These are phyloP conservation scores for Solanum arcanum DNA, from an alignment of 257 asterid species.

Conservation along the genomic window DNA sequence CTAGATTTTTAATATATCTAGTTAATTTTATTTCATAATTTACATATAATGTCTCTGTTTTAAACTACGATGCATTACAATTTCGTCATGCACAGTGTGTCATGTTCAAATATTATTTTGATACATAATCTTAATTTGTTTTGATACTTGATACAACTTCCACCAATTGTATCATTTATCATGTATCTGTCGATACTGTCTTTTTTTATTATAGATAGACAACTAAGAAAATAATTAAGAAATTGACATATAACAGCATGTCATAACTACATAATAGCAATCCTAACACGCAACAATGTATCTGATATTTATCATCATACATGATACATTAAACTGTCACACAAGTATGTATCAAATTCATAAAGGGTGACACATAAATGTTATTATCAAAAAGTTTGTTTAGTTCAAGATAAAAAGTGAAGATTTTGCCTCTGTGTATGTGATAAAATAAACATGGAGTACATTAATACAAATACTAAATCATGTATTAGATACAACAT, in stretches of 20 bases:
- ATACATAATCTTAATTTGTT: too few species aligned
- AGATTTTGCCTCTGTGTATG: too few species aligned
- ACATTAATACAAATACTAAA: too few species aligned
- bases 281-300: too few species aligned
- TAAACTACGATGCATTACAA: background rate
- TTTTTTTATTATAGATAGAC: too few species aligned
- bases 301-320: background rate
- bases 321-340: background rate
- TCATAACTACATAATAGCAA: background rate
- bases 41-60: too few species aligned
- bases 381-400: too few species aligned
- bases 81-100: background rate
- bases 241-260: background rate
- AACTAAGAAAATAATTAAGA: too few species aligned
- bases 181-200: too few species aligned
- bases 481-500: too few species aligned
- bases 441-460: background rate
- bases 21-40: background rate
- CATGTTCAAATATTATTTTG: background rate
- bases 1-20: background rate
- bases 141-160: background rate
- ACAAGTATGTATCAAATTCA: background rate
- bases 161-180: background rate
- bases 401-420: background rate
- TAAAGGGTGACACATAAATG: background rate